Conservation (phyloP, 2,329 filamentous ascomycete species). For the Teratosphaeria epicoccoides region DNA sequence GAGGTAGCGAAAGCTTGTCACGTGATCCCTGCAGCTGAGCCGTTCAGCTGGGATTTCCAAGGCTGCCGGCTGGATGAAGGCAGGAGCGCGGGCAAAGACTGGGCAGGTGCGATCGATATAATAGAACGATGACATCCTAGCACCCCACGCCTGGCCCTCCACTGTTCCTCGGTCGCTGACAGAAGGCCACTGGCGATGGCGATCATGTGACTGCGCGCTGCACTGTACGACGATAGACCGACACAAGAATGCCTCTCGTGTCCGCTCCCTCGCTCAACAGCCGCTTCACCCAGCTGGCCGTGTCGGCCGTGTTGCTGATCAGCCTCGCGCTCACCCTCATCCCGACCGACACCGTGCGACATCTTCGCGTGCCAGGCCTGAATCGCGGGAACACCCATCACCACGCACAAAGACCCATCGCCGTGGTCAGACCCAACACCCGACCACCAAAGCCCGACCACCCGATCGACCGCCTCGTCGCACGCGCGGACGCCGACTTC, state of each 20-base stretch:
- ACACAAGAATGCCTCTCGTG: conserved; percentile 11
- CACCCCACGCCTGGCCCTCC: too few relatives aligned
- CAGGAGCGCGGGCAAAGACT: too few relatives aligned
- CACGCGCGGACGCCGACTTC: conserved; percentile 24
- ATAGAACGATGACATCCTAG: too few relatives aligned
- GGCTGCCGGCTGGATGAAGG: too few relatives aligned
- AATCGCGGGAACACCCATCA: background rate
- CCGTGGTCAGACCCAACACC: background rate
- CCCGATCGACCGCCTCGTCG: conserved; percentile 30
- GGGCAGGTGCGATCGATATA: too few relatives aligned
- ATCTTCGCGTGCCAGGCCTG: conserved; percentile 9
- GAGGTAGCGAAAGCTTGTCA: too few relatives aligned
- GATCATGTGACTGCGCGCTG: too few relatives aligned
- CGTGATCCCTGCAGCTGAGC: too few relatives aligned
- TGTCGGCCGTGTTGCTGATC: conserved; percentile 15
- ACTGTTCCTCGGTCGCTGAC: too few relatives aligned
- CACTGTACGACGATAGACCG: too few relatives aligned
- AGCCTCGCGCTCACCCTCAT: conserved; percentile 15
- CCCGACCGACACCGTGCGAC: conserved; percentile 9
- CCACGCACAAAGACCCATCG: background rate
- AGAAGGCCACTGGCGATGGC: too few relatives aligned
- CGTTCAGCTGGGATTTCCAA: too few relatives aligned
- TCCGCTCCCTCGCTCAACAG: conserved; percentile 21
- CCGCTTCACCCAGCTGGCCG: conserved; percentile 22
- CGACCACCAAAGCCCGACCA: conserved; percentile 20